Evolutionary conservation across 192 early-diverging fungal species (phyloP).

Genomic region (Backusella tuberculispora): DNA sequence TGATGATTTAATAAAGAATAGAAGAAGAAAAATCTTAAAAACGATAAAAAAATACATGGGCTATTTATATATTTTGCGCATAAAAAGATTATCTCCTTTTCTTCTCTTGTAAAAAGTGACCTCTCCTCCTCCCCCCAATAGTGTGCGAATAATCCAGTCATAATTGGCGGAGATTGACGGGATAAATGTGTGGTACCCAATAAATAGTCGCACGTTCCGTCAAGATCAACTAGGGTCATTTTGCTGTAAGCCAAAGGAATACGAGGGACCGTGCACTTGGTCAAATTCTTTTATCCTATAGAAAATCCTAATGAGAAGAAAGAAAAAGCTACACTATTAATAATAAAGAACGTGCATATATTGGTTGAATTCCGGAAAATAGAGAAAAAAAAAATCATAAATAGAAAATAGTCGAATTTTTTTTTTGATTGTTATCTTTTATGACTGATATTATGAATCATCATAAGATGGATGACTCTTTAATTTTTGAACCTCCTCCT

Average conservation of each 20-base stretch:
- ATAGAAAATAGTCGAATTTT: background rate
- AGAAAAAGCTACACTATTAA: background rate
- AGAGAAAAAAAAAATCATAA: background rate
- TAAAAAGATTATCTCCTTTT: background rate
- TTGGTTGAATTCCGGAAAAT: background rate
- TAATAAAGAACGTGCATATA: background rate
- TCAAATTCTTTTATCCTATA: background rate
- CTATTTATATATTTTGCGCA: background rate
- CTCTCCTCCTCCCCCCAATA: background rate
- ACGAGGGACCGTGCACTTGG: conserved; percentile 3
- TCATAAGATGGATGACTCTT: conserved; percentile 4
- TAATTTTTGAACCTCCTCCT: conserved; percentile 2
- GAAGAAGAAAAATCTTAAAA: background rate
- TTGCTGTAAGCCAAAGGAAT: background rate
- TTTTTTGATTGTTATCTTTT: background rate
- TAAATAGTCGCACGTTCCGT: background rate
- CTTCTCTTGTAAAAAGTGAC: too few relatives aligned
- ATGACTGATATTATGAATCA: conserved; percentile 15
- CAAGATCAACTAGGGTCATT: background rate
- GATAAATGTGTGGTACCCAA: background rate
- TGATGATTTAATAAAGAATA: background rate
- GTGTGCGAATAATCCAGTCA: background rate
- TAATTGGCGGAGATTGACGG: background rate
- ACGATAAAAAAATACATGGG: background rate
- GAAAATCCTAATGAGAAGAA: background rate